Evolutionary conservation across 73 alveolate genomes (phyloP).

Genomic region (Tetrahymena thermophila): DNA sequence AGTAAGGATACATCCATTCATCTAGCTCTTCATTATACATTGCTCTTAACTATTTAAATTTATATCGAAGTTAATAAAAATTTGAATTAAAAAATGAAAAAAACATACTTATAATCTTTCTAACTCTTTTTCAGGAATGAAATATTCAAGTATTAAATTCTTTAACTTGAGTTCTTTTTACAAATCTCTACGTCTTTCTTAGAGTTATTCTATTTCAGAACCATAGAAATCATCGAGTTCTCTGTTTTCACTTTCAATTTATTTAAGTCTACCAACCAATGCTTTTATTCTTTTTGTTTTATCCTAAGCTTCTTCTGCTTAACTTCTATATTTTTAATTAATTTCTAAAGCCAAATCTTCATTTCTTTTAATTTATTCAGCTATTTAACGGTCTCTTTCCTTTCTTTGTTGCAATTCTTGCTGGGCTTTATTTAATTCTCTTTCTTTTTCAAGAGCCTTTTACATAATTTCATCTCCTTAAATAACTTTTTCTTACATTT

Average conservation of each 20-base stretch:
- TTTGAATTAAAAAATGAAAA: neutral
- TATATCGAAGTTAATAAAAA: neutral
- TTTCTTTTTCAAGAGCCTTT: constrained; percentile 73
- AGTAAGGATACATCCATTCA: constrained; percentile 70
- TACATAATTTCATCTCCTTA: constrained; percentile 71
- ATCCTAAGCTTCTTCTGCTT: constrained; percentile 67
- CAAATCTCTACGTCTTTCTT: constrained; percentile 62
- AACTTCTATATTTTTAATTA: constrained; percentile 40
- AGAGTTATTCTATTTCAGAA: constrained; percentile 66
- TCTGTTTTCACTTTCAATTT: constrained; percentile 52
- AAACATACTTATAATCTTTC: constrained; percentile 46
- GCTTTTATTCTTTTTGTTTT: constrained; percentile 57
- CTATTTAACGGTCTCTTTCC: constrained; percentile 39
- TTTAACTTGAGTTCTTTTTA: constrained; percentile 59
- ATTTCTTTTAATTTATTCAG: constrained; percentile 49
- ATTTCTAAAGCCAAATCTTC: constrained; percentile 57
- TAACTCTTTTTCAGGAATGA: constrained; percentile 71
- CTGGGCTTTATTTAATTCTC: constrained; percentile 63
- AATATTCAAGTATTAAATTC: constrained; percentile 58
- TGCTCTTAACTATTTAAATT: constrained; percentile 44
- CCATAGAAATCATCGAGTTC: constrained; percentile 63
- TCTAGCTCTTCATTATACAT: constrained; percentile 62
- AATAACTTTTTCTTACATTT: constrained; percentile 77
- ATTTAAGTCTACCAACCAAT: constrained; percentile 46
- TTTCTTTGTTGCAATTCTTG: constrained; percentile 53